phyloP scores from a whole-genome alignment of 2,329 filamentous ascomycete species.

The Didymella glomerata region DNA sequence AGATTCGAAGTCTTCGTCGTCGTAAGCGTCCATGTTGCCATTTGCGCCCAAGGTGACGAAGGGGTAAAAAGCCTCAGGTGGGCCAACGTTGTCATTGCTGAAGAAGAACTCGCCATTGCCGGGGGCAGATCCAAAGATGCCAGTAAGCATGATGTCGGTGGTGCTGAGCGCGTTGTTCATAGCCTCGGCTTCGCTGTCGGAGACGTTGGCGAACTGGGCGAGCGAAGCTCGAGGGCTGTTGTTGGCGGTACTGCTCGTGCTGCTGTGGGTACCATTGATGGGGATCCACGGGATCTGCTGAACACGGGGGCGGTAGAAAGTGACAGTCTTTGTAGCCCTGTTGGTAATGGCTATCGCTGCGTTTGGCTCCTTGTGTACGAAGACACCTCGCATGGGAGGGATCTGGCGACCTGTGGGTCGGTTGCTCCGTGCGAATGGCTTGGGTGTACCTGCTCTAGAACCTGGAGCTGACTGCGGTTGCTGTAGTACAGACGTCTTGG shows the following conservation, averaged over 20 bases:
- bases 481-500: conserved; percentile 57
- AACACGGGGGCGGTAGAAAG: conserved; percentile 53
- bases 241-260: conserved; percentile 51
- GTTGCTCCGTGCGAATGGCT: conserved; percentile 49
- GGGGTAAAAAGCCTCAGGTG: conserved; percentile 78
- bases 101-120: conserved; percentile 56
- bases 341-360: conserved; percentile 55
- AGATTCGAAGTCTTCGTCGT: conserved; percentile 65
- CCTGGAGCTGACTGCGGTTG: conserved; percentile 58
- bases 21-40: conserved; percentile 61
- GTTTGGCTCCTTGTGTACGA: conserved; percentile 48
- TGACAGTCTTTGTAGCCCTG: conserved; percentile 51
- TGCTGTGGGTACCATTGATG: conserved; percentile 47
- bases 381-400: conserved; percentile 47
- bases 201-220: conserved; percentile 41
- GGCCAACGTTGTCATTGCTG: conserved; percentile 72
- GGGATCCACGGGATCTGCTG: conserved; percentile 39
- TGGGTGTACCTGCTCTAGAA: conserved; percentile 48
- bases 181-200: conserved; percentile 52
- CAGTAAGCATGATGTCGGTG: conserved; percentile 80
- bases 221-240: conserved; percentile 52
- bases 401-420: conserved; percentile 38
- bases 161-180: conserved; percentile 41
- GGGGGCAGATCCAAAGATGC: conserved; percentile 62
- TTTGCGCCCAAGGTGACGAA: conserved; percentile 66